Evolutionary conservation across 2,329 filamentous ascomycete species (phyloP).

Genomic region (Ophiostoma montium): DNA sequence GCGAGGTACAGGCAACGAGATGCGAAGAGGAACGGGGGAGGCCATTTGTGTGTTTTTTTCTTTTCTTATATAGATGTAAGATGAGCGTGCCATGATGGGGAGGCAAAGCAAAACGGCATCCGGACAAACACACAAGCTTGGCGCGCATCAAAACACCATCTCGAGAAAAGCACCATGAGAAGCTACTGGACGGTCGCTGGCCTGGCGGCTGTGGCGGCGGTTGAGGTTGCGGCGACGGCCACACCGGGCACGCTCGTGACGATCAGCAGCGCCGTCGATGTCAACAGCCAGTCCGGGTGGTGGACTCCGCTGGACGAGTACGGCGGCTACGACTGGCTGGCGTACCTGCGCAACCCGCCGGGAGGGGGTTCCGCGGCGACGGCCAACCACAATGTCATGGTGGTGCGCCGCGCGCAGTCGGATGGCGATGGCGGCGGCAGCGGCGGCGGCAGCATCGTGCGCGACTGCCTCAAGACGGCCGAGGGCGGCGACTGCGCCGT

Average conservation of each 20-base stretch:
- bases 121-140: too few relatives aligned
- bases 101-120: too few relatives aligned
- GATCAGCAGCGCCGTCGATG: not conserved
- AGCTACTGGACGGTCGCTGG: not conserved
- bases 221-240: not conserved
- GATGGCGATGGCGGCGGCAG: too few relatives aligned
- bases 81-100: too few relatives aligned
- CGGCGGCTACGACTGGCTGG: not conserved
- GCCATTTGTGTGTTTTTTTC: too few relatives aligned
- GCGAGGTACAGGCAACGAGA: too few relatives aligned
- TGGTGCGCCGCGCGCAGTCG: not conserved
- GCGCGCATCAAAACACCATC: too few relatives aligned
- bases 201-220: not conserved
- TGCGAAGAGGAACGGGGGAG: too few relatives aligned
- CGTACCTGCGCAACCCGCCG: not conserved
- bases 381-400: not conserved
- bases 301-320: not conserved
- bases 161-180: not conserved
- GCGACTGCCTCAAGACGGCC: not conserved
- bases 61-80: too few relatives aligned
- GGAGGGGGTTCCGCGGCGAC: not conserved
- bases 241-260: not conserved
- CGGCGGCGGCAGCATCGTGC: not conserved
- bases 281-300: not conserved
- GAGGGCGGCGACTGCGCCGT: not conserved